Evolutionary conservation across 1,139 yeast species (phyloP).

Genomic region (Kodamaea arcana): DNA sequence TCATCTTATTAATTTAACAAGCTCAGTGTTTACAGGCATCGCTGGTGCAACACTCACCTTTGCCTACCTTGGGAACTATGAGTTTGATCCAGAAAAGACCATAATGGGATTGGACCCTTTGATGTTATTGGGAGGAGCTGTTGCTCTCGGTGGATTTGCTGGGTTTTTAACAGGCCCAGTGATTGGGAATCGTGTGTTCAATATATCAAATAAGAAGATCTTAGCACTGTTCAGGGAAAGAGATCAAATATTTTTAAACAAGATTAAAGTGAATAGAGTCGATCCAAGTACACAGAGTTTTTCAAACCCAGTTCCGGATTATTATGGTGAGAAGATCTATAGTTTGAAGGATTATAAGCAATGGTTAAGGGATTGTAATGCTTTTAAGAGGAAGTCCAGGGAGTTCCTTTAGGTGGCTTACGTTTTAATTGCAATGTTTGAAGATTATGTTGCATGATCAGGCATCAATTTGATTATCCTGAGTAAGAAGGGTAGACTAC

Average conservation of each 20-base stretch:
- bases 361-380: slow-evolving; percentile 94
- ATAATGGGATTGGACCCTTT: slow-evolving; percentile 87
- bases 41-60: slow-evolving; percentile 70
- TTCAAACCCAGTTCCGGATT: slow-evolving; percentile 95
- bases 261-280: slow-evolving; percentile 73
- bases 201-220: slow-evolving; percentile 45
- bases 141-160: slow-evolving; percentile 64
- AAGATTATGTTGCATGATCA: too few relatives aligned
- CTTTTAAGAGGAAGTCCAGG: slow-evolving; percentile 79
- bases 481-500: too few relatives aligned
- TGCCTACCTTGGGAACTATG: slow-evolving; percentile 72
- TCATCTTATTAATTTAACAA: slow-evolving; percentile 61
- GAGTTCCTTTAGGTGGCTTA: slow-evolving; percentile 47
- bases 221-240: slow-evolving; percentile 50
- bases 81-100: slow-evolving; percentile 82
- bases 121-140: slow-evolving; percentile 66
- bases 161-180: slow-evolving; percentile 86
- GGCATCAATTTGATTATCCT: too few relatives aligned
- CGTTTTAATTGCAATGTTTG: too few relatives aligned
- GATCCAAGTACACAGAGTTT: slow-evolving; percentile 92
- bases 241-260: slow-evolving; percentile 71
- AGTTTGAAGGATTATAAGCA: slow-evolving; percentile 83
- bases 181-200: slow-evolving; percentile 69
- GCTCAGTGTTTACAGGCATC: slow-evolving; percentile 66
- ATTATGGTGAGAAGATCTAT: slow-evolving; percentile 93